Evolutionary conservation across 148 eudicot genomes (phyloP), one percentile per base, ranked within the genome.

Genomic region (Gaultheria prostrata): DNA sequence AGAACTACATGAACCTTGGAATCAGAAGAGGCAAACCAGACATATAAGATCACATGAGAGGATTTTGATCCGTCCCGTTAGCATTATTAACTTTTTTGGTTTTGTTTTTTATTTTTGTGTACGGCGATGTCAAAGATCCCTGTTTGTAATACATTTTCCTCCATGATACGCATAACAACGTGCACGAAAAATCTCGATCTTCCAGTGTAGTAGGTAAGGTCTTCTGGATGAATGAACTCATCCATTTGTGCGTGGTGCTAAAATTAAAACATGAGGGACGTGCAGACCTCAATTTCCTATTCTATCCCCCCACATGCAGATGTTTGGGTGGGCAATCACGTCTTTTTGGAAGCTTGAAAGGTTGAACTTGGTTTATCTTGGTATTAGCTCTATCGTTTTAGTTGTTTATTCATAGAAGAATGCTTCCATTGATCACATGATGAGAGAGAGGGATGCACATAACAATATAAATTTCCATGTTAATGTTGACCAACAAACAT

Each of bases 401-500:
- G 79, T 81, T 71, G 5, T 77, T 11, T 69, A 69, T 48, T 24
- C 63, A 7, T 24, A 14, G 4, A 26, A 61, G 46, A 33, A 30
- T 50, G 78, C 28, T 84, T 77, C 65, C 72, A 50, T 84, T 79
- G 88, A 84, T 87, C 77, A 87, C 84, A 84, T 80, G 81, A 88
- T 80, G 89, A 87, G 17, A 57, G 65, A 57, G 65, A 21, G 61
- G 84, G 86, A 61, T 83, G 69, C 45, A 45, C 28, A 59, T 77
- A 82, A 71, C 33, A 28, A 70, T 83, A 32, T 81, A 82, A 73
- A 85, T 82, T 82, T 90, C 86, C 87, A 88, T 89, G 93, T 95
- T 93, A 89, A 92, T 92, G 91, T 92, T 88, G 86, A 89, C 89
- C 88, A 93, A 91, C 97, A 90, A 93, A 93, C 97, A 95, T 95